These are phyloP conservation scores for Calonectria ilicicola DNA, from an alignment of 2,329 filamentous ascomycete species.

Conservation along the genomic window DNA sequence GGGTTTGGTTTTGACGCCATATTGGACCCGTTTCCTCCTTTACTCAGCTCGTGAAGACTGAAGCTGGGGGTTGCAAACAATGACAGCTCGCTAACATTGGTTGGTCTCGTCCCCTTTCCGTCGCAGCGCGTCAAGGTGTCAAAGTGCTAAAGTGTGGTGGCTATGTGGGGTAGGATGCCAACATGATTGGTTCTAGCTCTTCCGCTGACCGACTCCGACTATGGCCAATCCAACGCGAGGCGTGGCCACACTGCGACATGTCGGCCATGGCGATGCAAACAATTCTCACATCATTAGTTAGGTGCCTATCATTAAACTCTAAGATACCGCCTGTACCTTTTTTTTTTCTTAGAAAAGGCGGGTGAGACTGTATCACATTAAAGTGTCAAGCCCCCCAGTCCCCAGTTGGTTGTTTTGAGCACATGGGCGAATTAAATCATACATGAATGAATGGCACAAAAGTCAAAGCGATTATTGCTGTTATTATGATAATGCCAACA, in stretches of 20 bases:
- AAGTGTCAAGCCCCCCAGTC: background rate
- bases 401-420: background rate
- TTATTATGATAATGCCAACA: too few species aligned
- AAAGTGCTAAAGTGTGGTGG: too few species aligned
- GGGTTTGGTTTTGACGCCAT: slow-evolving; percentile 27
- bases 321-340: background rate
- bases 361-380: background rate
- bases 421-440: background rate
- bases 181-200: slow-evolving; percentile 16
- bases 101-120: slow-evolving; percentile 30
- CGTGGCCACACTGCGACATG: background rate
- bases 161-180: background rate
- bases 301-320: background rate
- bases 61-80: background rate
- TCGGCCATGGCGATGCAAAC: background rate
- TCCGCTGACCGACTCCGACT: background rate
- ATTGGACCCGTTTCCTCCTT: background rate
- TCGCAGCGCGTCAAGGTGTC: background rate
- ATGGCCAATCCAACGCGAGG: background rate
- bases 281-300: slow-evolving; percentile 7
- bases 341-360: background rate
- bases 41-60: background rate
- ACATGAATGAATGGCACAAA: background rate
- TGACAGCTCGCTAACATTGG: background rate
- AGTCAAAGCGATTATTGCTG: background rate